These are phyloP conservation scores for Pleurotus pulmonarius DNA, from an alignment of 768 basidiomycete genomes.

Conservation along the genomic window DNA sequence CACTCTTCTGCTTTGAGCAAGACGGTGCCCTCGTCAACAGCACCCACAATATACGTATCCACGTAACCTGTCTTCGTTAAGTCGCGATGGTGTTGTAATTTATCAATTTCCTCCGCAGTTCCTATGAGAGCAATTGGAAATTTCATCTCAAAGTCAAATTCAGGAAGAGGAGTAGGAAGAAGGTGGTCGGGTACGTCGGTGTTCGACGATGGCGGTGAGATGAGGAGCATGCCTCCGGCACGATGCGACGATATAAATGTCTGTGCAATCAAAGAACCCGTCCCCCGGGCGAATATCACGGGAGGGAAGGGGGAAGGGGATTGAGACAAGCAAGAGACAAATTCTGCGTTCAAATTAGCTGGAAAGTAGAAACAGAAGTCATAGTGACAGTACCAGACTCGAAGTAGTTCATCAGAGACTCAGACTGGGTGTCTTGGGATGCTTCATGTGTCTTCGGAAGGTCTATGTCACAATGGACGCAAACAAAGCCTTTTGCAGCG, in stretches of 20 bases:
- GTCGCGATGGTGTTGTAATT: conserved; percentile 33
- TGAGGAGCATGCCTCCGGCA: conserved; percentile 57
- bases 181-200: conserved; percentile 21
- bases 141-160: conserved; percentile 59
- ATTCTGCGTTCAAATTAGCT: neutral
- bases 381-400: conserved; percentile 30
- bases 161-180: conserved; percentile 34
- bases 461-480: conserved; percentile 38
- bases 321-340: conserved; percentile 20
- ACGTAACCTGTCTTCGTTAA: conserved; percentile 37
- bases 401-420: conserved; percentile 32
- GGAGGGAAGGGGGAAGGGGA: conserved; percentile 52
- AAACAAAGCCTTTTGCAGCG: conserved; percentile 47
- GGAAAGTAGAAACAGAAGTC: neutral
- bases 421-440: conserved; percentile 10
- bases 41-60: conserved; percentile 30
- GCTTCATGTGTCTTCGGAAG: conserved; percentile 14
- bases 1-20: conserved; percentile 43
- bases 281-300: conserved; percentile 47
- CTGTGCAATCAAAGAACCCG: conserved; percentile 56
- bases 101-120: conserved; percentile 25
- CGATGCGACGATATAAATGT: conserved; percentile 68
- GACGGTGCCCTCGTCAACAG: conserved; percentile 32
- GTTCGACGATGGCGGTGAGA: conserved; percentile 49
- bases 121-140: conserved; percentile 59